Evolutionary conservation across 139 green algal genomes (phyloP), one percentile per base, ranked within the genome.

Genomic region (Chlorella sp.): DNA sequence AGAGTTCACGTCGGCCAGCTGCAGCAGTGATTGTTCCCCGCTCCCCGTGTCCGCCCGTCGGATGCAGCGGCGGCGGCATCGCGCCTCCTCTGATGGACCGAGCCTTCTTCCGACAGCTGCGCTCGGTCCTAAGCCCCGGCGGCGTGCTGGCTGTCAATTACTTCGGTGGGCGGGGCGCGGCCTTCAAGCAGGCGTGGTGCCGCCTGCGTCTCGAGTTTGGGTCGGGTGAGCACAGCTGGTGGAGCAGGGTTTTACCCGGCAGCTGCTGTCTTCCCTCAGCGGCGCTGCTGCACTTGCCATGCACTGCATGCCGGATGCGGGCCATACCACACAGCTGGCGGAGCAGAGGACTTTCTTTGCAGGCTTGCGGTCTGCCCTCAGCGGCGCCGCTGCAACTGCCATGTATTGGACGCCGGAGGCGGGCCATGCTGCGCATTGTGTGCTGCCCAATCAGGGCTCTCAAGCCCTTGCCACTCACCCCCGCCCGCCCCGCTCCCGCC

Each of bases 81-180:
- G 30, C 72, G 26, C 14, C 40, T 9, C 14, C 82, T 0, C 58
- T 86, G 6, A 86, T 81, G 72, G 32, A 22, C 30, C 19, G 17
- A 1, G 6, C 67, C 30, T 86, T 86, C 72, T 73, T 81, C 72
- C 56, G 82, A 4, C 40, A 64, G 72, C 72, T 81, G 14, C 28
- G 41, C 32, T 22, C 56, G 2, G 30, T 64, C 58, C 46, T 86
- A 38, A 41, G 51, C 13, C 81, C 72, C 8, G 72, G 48, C 4
- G 70, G 75, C 40, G 75, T 79, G 40, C 58, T 84, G 40, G 75
- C 84, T 4, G 74, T 84, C 41, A 87, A 84, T 24, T 87, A 78
- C 40, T 73, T 48, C 36, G 84, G 84, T 3, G 51, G 65, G 44
- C 62, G 43, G 48, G 72, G 72, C 3, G 30, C 30, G 2, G 32